Evolutionary conservation across 805 yeast species (phyloP).

Genomic region (Metschnikowia lochheadii): DNA sequence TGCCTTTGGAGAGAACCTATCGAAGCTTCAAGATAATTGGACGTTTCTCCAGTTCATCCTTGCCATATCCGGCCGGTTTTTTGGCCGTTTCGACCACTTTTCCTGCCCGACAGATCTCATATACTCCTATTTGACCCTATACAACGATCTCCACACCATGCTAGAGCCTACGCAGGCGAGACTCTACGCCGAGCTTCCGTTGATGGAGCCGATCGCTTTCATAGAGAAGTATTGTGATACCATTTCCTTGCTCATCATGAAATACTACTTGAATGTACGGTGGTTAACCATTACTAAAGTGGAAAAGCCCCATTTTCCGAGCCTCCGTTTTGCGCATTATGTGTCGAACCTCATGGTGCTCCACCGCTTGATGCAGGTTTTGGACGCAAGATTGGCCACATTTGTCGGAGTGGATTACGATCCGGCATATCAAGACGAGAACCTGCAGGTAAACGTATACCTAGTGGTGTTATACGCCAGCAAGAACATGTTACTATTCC

Average conservation of each 20-base stretch:
- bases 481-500: conserved; percentile 7
- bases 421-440: neutral
- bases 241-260: conserved; percentile 7
- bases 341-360: conserved; percentile 11
- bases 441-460: neutral
- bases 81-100: conserved; percentile 11
- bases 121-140: conserved; percentile 11
- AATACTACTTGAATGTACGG: conserved; percentile 11
- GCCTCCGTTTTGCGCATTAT: conserved; percentile 16
- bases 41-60: conserved; percentile 5
- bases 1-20: conserved; percentile 3
- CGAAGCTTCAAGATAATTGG: conserved; percentile 3
- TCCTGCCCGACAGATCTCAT: conserved; percentile 10
- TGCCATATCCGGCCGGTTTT: conserved; percentile 7
- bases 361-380: conserved; percentile 14
- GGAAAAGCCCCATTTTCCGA: conserved; percentile 15
- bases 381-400: conserved; percentile 8
- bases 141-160: conserved; percentile 9
- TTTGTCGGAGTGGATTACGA: neutral
- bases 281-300: conserved; percentile 14
- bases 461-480: conserved; percentile 2
- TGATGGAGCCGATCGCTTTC: conserved; percentile 7
- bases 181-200: conserved; percentile 8
- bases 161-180: conserved; percentile 6
- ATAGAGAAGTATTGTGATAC: conserved; percentile 7